Evolutionary conservation across 345 rosid genomes (phyloP), one percentile per base, ranked within the genome.

Genomic region (Populus deltoides): DNA sequence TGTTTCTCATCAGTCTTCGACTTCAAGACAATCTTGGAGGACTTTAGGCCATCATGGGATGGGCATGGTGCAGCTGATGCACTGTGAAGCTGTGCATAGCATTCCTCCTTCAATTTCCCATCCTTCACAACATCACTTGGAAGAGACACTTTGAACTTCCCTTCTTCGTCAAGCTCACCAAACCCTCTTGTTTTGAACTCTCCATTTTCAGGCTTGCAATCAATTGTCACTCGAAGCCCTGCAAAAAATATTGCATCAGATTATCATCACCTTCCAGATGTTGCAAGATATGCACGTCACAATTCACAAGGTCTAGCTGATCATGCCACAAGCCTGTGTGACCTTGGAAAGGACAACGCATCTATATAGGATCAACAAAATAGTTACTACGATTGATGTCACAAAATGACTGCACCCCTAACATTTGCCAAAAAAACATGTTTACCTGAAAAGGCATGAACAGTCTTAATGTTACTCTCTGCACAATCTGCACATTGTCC

Each of bases 1-100:
- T 89, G 89, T 69, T 90, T 93, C 7, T 75, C 89, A 6, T 83
- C 78, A 5, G 62, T 47, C 49, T 76, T 82, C 8, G 90, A 86
- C 55, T 86, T 83, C 68, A 87, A 75, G 38, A 93, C 86, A 10
- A 90, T 80, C 83, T 88, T 92, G 79, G 86, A 38, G 31, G 98
- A 82, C 3, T 91, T 87, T 0, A 91, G 18, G 61, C 90, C 91
- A 27, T 79, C 80, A n/a, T 85, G 83, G 36, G 88, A 82, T 1
- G 97, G 93, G 69, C 98, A 94, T 29, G 95, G 91, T 2, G 80
- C 36, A 10, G 84, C 85, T 0, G 89, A 82, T 18, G 88, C 90
- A 72, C 94, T 89, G 74, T 90, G 93, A 80, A 94, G 94, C 79
- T 90, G 97, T 15, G 97, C 98, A 39, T 93, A 92, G 85, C 98